Base-by-base conservation (phyloP, 306 rosid genomes). In the Quercus bicolor region DNA sequence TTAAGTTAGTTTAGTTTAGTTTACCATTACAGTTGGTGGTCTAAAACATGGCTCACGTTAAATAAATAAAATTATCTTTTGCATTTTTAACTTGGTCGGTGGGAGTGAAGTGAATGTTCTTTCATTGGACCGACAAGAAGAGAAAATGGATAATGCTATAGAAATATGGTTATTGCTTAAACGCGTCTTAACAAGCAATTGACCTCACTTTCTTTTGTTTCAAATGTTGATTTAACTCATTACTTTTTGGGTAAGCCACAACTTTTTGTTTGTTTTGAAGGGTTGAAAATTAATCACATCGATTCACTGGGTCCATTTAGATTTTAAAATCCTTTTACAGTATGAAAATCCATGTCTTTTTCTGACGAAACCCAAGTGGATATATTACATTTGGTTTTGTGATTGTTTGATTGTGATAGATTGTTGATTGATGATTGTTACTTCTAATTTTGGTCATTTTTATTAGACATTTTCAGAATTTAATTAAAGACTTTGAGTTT, bases 1-100 rank as follows among this genome's bases (percentile, higher is more conserved):
- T 77, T 77, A 21, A 54, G 65, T 77, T 77, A n/a, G 57, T 71
- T 77, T 77, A 34, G 37, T 53, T 77, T 77, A n/a, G 57, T 71
- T 57, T 56, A 71, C 51, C 16, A 48, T n/a, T 43, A 56, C 76
- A 11, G 61, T 56, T 78, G 71, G 68, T 43, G 29, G 37, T 70
- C 43, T 28, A 69, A 40, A 40, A 77, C 28, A 11, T 3, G 33
- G 20, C 53, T 65, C 26, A 51, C 34, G 33, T 65, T 19, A 19
- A 20, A 5, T 15, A 4, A 24, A 0, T 15, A 40, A 40, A 40
- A 40, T 40, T 40, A 40, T 40, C 14, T 16, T 13, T 26, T 24
- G 1, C 23, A 8, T 15, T 26, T 26, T 28, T 9, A 10, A 2
- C 14, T 0, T 12, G 21, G 54, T 57, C 31, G 31, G 68, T 74